Percentiles rank a stretch among this genome's conserved stretches.
Evolutionary conservation across 352 stramenopile genomes (phyloP).

Genomic region (Thalassiosira ordinaria): DNA sequence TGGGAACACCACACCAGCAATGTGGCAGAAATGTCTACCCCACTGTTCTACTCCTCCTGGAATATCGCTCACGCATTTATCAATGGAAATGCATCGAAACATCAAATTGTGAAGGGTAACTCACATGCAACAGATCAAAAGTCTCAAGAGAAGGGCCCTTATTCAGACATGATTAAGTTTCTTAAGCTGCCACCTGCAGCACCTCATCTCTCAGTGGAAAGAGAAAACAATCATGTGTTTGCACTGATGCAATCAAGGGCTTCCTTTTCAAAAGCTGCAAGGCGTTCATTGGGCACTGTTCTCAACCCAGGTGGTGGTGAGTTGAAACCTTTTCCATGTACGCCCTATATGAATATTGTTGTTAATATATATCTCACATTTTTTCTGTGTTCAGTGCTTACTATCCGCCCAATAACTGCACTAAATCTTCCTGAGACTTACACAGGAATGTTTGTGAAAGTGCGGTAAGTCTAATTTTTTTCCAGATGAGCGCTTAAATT

Average conservation of each 20-base stretch:
- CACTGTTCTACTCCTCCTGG: conserved; percentile 37
- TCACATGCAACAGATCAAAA: too few relatives aligned
- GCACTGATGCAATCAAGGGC: conserved; percentile 50
- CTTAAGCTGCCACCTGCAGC: conserved; percentile 45
- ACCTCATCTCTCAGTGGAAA: conserved; percentile 35
- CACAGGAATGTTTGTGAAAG: conserved; percentile 83
- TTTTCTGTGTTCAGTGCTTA: conserved; percentile 60
- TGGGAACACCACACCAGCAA: conserved; percentile 30
- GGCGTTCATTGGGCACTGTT: conserved; percentile 51
- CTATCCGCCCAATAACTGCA: conserved; percentile 78
- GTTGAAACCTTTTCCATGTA: not conserved
- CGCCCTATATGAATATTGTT: not conserved
- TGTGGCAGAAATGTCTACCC: not conserved
- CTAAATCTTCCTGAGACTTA: conserved; percentile 83
- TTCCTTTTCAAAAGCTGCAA: conserved; percentile 62
- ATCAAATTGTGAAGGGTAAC: not conserved
- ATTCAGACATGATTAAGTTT: conserved; percentile 52
- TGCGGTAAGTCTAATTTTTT: conserved; percentile 49
- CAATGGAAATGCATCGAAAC: conserved; percentile 21
- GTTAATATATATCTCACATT: not conserved
- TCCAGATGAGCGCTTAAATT: too few relatives aligned
- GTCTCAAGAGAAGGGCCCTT: too few relatives aligned
- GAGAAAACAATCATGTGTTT: conserved; percentile 46
- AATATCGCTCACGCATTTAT: conserved; percentile 37
- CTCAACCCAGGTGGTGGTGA: conserved; percentile 61